Evolutionary conservation across 73 alveolate genomes (phyloP).

Genomic region (Stentor coeruleus): DNA sequence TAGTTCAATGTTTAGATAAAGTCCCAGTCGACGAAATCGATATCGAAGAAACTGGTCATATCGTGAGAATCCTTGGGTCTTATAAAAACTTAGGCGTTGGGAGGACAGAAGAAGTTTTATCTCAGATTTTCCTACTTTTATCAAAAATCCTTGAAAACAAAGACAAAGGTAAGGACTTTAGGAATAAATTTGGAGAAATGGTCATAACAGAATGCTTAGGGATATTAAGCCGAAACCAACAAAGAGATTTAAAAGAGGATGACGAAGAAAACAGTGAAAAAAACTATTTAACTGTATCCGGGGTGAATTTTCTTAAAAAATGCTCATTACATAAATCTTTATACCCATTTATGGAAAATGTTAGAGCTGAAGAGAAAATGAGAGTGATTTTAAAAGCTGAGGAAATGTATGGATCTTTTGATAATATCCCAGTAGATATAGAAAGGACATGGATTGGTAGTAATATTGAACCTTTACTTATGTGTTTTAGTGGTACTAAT

Average conservation of each 20-base stretch:
- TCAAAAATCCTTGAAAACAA: slow-evolving; percentile 50
- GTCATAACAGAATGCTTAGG: slow-evolving; percentile 64
- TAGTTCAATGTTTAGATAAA: slow-evolving; percentile 74
- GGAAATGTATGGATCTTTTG: slow-evolving; percentile 45
- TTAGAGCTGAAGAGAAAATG: slow-evolving; percentile 42
- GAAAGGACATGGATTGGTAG: slow-evolving; percentile 73
- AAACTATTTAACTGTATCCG: slow-evolving; percentile 53
- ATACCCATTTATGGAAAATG: slow-evolving; percentile 41
- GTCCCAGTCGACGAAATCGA: slow-evolving; percentile 69
- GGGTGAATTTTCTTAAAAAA: slow-evolving; percentile 67
- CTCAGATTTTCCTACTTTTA: slow-evolving; percentile 68
- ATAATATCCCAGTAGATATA: slow-evolving; percentile 58
- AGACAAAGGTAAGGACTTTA: slow-evolving; percentile 48
- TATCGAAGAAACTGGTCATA: slow-evolving; percentile 64
- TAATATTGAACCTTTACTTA: slow-evolving; percentile 38
- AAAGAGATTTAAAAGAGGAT: slow-evolving; percentile 64
- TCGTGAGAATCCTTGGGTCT: slow-evolving; percentile 54
- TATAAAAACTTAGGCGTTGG: slow-evolving; percentile 91
- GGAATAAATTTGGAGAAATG: slow-evolving; percentile 59
- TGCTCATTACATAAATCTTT: slow-evolving; percentile 45
- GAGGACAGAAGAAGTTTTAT: slow-evolving; percentile 70
- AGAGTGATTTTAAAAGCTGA: slow-evolving; percentile 53
- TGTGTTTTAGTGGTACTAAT: slow-evolving; percentile 46
- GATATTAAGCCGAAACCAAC: slow-evolving; percentile 57
- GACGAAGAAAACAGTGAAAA: slow-evolving; percentile 67